phyloP scores from a whole-genome alignment of 768 basidiomycete genomes.

The Psilocybe subaeruginosa region DNA sequence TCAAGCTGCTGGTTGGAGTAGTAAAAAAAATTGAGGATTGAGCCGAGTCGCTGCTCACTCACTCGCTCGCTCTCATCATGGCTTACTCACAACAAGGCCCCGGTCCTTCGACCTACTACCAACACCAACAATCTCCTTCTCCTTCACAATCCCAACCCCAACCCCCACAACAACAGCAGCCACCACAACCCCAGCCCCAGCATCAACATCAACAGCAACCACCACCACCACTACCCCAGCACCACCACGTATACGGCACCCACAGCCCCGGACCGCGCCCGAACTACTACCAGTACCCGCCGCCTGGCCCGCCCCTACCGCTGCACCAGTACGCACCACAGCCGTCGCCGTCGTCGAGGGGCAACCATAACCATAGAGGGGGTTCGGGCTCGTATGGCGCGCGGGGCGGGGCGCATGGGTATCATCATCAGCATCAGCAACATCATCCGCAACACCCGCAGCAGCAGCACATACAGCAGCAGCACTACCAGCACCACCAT shows the following conservation, averaged over 20 bases:
- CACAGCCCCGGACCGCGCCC: constrained; percentile 37
- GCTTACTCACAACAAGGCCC: constrained; percentile 14
- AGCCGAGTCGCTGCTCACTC: constrained; percentile 3
- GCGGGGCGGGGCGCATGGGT: constrained; percentile 41
- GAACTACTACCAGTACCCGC: constrained; percentile 38
- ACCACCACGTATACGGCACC: constrained; percentile 34
- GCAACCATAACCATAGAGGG: constrained; percentile 38
- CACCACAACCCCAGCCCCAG: constrained; percentile 23
- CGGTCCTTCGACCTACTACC: constrained; percentile 29
- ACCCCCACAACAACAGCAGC: neutral
- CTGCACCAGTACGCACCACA: constrained; percentile 38
- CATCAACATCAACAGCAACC: constrained; percentile 21
- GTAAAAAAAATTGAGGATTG: too few relatives aligned
- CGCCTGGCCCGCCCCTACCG: constrained; percentile 36
- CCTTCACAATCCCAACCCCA: neutral
- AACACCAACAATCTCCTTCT: constrained; percentile 16
- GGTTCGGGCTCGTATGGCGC: constrained; percentile 19
- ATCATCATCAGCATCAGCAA: constrained; percentile 30
- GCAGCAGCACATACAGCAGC: constrained; percentile 26
- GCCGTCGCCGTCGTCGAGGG: constrained; percentile 29
- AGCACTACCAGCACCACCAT: constrained; percentile 17
- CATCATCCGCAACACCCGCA: constrained; percentile 42
- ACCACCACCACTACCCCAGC: constrained; percentile 15
- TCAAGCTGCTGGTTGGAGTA: too few relatives aligned
- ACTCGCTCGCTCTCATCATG: constrained; percentile 6